Conservation (phyloP, 768 basidiomycete genomes). For the Russula abietina region DNA sequence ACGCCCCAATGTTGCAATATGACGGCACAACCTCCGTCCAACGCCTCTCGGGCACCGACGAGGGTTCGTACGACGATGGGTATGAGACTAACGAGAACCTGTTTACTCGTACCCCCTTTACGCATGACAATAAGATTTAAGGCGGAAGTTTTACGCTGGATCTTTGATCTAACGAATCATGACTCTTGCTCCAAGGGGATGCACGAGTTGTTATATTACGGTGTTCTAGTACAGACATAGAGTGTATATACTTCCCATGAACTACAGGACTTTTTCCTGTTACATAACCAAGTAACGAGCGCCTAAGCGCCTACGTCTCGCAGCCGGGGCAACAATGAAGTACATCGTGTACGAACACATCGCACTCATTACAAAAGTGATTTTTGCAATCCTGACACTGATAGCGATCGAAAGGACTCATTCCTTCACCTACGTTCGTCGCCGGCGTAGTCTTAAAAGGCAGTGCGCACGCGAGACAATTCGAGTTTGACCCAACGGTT, state of each 20-base stretch:
- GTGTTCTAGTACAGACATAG: not conserved
- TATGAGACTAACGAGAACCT: constrained; percentile 42
- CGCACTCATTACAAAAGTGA: constrained; percentile 94
- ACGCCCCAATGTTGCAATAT: constrained; percentile 47
- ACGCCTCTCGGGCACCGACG: constrained; percentile 42
- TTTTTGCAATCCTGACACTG: constrained; percentile 78
- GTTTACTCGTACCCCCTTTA: constrained; percentile 31
- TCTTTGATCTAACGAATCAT: not conserved
- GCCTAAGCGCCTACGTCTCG: constrained; percentile 37
- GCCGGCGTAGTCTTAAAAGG: constrained; percentile 47
- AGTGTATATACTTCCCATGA: not conserved
- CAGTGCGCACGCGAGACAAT: constrained; percentile 77
- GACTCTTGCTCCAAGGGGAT: not conserved
- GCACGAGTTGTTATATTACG: not conserved
- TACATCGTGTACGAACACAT: constrained; percentile 93
- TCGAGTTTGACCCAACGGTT: constrained; percentile 35
- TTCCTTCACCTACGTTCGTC: constrained; percentile 48
- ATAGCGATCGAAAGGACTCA: constrained; percentile 84
- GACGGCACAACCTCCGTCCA: constrained; percentile 41
- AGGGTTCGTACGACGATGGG: constrained; percentile 35
- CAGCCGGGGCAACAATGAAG: constrained; percentile 93
- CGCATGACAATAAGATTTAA: constrained; percentile 20
- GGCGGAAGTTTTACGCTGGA: not conserved
- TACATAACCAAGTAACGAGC: not conserved
- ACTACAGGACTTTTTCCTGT: not conserved